Percentiles rank a stretch among this genome's conserved stretches.
Conservation (phyloP, 495 filamentous ascomycete genomes). For the Tricharina praecox region DNA sequence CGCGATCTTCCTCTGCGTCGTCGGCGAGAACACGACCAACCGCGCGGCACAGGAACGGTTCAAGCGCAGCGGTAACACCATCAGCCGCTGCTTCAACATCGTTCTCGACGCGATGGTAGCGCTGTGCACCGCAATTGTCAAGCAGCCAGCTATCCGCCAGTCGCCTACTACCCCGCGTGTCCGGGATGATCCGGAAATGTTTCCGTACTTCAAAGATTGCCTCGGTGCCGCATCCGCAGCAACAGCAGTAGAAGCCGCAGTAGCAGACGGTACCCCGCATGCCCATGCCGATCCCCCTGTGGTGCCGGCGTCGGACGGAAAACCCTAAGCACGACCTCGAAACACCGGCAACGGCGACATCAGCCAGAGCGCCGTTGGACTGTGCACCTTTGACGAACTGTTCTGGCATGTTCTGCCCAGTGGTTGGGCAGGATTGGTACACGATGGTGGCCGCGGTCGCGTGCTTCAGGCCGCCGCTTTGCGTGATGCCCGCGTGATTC, state of each 20-base stretch:
- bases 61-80: background rate
- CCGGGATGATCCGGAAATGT: background rate
- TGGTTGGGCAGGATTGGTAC: background rate
- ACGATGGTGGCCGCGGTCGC: no score
- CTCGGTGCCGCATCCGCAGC: background rate
- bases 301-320: no score
- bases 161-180: no score
- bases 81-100: background rate
- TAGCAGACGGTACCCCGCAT: no score
- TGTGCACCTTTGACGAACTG: conserved; percentile 6
- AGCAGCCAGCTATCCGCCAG: no score
- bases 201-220: no score
- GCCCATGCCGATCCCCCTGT: no score
- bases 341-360: conserved; percentile 6
- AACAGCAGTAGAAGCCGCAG: background rate
- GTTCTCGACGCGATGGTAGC: background rate
- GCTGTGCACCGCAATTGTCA: no score
- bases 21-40: background rate
- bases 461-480: no score
- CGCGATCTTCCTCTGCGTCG: conserved; percentile 5
- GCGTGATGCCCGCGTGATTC: no score
- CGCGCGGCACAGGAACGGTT: background rate
- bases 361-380: conserved; percentile 7
- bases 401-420: conserved; percentile 10
- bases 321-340: no score